phyloP scores from a whole-genome alignment of 2,329 filamentous ascomycete genomes.

The Botrytis squamosa region DNA sequence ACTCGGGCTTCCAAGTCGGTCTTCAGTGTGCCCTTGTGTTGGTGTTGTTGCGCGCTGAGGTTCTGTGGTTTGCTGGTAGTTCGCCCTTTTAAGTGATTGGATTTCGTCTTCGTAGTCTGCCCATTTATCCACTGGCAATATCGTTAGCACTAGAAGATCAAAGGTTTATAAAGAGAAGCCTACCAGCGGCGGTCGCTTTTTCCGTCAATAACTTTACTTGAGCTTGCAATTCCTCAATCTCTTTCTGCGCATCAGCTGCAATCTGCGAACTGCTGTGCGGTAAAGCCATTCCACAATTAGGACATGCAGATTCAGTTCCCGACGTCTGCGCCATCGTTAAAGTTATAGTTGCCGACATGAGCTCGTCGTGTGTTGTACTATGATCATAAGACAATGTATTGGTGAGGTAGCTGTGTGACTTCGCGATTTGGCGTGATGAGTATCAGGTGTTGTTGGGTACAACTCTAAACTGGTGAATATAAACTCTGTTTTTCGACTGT shows the following conservation, averaged over 20 bases:
- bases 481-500: neutral
- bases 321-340: conserved; percentile 33
- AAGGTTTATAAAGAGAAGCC: conserved; percentile 29
- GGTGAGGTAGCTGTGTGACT: conserved; percentile 1
- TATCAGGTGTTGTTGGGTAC: neutral
- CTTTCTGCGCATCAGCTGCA: conserved; percentile 49
- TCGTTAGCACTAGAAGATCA: conserved; percentile 18
- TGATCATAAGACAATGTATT: conserved; percentile 27
- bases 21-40: conserved; percentile 36
- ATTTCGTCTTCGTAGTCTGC: conserved; percentile 82
- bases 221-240: conserved; percentile 67
- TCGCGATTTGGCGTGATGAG: neutral
- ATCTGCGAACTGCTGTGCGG: conserved; percentile 30
- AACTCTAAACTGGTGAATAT: neutral
- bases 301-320: conserved; percentile 29
- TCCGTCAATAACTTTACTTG: conserved; percentile 69
- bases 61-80: conserved; percentile 27
- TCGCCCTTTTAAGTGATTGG: conserved; percentile 52
- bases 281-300: conserved; percentile 38
- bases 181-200: conserved; percentile 64
- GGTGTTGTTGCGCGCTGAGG: conserved; percentile 14
- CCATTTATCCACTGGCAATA: conserved; percentile 55
- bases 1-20: conserved; percentile 34
- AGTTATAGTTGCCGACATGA: conserved; percentile 39
- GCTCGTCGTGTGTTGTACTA: conserved; percentile 19